These are phyloP conservation scores for Suillus subluteus DNA, from an alignment of 768 basidiomycete species.

Conservation along the genomic window DNA sequence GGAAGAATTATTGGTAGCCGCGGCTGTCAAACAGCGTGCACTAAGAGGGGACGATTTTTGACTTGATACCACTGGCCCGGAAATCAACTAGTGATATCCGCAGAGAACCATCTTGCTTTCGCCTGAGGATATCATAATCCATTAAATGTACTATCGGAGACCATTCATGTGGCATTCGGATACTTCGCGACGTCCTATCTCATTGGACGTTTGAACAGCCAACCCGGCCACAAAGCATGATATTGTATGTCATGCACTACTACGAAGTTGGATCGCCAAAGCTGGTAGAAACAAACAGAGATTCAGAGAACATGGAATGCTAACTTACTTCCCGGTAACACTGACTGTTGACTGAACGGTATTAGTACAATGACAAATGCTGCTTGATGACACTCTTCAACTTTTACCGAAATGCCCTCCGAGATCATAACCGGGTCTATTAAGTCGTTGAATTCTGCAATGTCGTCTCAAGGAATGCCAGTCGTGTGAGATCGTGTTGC, in stretches of 20 bases:
- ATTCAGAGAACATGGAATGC: neutral
- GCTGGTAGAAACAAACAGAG: neutral
- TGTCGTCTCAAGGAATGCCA: neutral
- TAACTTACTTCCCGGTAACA: neutral
- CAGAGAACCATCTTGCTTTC: neutral
- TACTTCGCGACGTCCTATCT: neutral
- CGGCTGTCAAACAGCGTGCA: constrained; percentile 49
- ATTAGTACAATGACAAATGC: neutral
- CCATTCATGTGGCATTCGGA: neutral
- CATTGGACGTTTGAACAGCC: neutral
- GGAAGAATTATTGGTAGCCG: constrained; percentile 61
- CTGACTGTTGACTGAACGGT: neutral
- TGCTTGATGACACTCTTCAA: neutral
- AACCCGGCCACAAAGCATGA: neutral
- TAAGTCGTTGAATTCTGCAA: neutral
- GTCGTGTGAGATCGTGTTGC: neutral
- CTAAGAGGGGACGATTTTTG: constrained; percentile 53
- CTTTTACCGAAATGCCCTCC: neutral
- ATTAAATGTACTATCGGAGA: neutral
- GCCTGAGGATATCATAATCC: neutral
- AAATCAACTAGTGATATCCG: neutral
- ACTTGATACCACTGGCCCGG: constrained; percentile 1
- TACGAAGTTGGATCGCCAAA: neutral
- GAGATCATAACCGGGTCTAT: neutral
- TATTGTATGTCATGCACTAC: neutral